Conservation (phyloP, 495 filamentous ascomycete species). For the Tuber magnatum region DNA sequence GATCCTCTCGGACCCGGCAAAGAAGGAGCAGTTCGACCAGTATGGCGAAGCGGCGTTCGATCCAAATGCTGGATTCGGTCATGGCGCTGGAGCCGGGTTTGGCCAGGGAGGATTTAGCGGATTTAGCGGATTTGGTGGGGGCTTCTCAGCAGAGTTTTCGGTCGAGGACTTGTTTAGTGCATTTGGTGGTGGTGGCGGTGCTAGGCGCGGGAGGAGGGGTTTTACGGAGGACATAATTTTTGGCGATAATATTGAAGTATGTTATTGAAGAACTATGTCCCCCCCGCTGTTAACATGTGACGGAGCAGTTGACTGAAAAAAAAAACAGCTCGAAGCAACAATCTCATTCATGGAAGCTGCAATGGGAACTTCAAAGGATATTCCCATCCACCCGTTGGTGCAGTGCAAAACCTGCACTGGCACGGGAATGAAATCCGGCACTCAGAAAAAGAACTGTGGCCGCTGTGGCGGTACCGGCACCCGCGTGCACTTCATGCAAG, state of each 20-base stretch:
- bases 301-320: neutral
- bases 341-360: slow-evolving; percentile 96
- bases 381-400: slow-evolving; percentile 67
- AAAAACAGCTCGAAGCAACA: slow-evolving; percentile 58
- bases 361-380: slow-evolving; percentile 72
- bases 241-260: slow-evolving; percentile 80
- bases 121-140: slow-evolving; percentile 51
- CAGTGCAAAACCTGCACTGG: slow-evolving; percentile 76
- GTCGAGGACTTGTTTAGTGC: slow-evolving; percentile 93
- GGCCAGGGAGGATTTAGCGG: slow-evolving; percentile 51
- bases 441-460: slow-evolving; percentile 63
- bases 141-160: slow-evolving; percentile 71
- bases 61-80: slow-evolving; percentile 57
- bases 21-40: slow-evolving; percentile 82
- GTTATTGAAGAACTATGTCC: neutral
- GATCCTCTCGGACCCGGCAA: slow-evolving; percentile 80
- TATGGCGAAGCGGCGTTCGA: slow-evolving; percentile 87
- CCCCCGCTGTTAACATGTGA: neutral
- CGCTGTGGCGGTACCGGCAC: slow-evolving; percentile 80
- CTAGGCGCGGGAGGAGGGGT: slow-evolving; percentile 46
- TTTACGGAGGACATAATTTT: slow-evolving; percentile 73
- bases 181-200: slow-evolving; percentile 54
- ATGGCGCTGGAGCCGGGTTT: slow-evolving; percentile 54
- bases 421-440: slow-evolving; percentile 73
- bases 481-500: slow-evolving; percentile 76